Evolutionary conservation across 208 protist genomes (phyloP).

Genomic region (Porcisia hertigi): DNA sequence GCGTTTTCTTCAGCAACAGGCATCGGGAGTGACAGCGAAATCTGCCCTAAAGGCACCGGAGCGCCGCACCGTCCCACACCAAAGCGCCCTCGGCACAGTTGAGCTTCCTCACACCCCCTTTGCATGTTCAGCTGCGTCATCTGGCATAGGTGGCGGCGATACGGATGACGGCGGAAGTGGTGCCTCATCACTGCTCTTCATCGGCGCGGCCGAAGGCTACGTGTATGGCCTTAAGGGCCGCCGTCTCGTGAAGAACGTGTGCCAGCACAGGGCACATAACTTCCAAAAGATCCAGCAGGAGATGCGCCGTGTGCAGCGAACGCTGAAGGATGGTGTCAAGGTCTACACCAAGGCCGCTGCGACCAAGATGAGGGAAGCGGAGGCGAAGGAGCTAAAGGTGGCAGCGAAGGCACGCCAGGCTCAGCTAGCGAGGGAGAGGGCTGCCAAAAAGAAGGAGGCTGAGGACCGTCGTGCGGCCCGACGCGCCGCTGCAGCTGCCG

Average conservation of each 20-base stretch:
- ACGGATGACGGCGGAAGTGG: constrained; percentile 17
- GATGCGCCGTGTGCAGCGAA: constrained; percentile 39
- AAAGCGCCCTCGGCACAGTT: constrained; percentile 54
- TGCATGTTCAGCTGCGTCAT: constrained; percentile 22
- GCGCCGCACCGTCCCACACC: constrained; percentile 37
- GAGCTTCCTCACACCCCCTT: constrained; percentile 62
- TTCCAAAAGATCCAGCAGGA: constrained; percentile 42
- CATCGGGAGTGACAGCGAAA: constrained; percentile 27
- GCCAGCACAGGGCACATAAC: constrained; percentile 52
- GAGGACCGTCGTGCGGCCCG: constrained; percentile 33
- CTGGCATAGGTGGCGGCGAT: constrained; percentile 17
- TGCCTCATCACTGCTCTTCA: constrained; percentile 37
- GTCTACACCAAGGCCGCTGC: constrained; percentile 41
- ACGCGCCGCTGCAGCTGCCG: constrained; percentile 24
- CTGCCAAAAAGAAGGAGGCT: constrained; percentile 43
- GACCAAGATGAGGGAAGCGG: constrained; percentile 39
- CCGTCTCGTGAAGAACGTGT: constrained; percentile 45
- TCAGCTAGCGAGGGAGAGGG: constrained; percentile 33
- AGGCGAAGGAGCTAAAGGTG: constrained; percentile 40
- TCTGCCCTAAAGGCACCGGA: constrained; percentile 64
- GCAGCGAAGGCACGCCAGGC: constrained; percentile 38
- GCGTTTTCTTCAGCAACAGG: constrained; percentile 30
- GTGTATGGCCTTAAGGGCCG: constrained; percentile 61
- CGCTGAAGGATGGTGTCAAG: constrained; percentile 38
- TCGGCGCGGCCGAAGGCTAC: constrained; percentile 65